A percentile compares a stretch with the other conserved stretches of the same genome.
These are phyloP conservation scores for Psilocybe subaeruginosa DNA, from an alignment of 768 basidiomycete genomes.

Conservation along the genomic window DNA sequence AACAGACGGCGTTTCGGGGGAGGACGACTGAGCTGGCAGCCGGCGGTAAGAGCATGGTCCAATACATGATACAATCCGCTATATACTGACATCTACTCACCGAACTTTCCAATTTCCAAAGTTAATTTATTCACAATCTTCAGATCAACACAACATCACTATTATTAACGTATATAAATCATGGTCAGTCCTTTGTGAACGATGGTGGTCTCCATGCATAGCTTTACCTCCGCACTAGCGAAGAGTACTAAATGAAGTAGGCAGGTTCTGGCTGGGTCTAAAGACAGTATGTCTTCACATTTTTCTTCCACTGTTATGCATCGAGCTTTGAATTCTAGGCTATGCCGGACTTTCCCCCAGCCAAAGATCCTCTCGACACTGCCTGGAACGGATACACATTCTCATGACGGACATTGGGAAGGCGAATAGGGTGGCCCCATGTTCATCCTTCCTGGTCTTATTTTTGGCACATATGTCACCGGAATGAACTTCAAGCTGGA, in stretches of 20 bases:
- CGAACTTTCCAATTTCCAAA: no score
- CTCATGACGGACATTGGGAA: conserved; percentile 92
- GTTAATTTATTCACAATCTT: no score
- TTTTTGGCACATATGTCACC: conserved; percentile 93
- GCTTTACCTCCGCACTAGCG: conserved; percentile 75
- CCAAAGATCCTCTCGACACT: conserved; percentile 73
- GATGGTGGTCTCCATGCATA: conserved; percentile 86
- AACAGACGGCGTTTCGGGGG: no score
- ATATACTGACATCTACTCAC: no score
- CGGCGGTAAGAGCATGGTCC: no score
- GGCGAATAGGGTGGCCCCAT: conserved; percentile 94
- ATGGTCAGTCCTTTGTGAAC: conserved; percentile 40
- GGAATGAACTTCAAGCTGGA: conserved; percentile 79
- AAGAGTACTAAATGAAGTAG: conserved; percentile 75
- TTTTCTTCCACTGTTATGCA: background rate
- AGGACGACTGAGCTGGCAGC: no score
- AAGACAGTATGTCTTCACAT: conserved; percentile 53
- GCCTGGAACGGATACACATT: conserved; percentile 88
- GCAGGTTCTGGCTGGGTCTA: conserved; percentile 90
- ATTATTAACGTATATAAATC: no score
- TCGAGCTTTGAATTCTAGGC: background rate
- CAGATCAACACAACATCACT: no score
- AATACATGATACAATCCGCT: no score
- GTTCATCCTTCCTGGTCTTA: conserved; percentile 88
- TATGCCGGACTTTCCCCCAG: conserved; percentile 59